Evolutionary conservation across 2,329 filamentous ascomycete genomes (phyloP).

Genomic region (Thermomyces lanuginosus): DNA sequence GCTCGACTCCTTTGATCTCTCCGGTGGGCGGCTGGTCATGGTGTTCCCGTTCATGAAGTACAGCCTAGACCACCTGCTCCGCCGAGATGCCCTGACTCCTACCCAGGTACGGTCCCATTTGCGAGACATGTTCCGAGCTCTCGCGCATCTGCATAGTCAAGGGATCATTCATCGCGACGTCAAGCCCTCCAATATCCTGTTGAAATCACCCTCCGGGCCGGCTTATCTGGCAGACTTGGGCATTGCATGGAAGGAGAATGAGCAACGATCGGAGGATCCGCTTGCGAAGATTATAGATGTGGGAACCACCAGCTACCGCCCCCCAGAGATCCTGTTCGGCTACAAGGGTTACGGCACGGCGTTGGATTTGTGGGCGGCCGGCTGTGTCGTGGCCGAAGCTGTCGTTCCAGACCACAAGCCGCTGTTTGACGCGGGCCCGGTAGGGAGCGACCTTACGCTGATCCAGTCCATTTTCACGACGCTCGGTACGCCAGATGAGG

Average conservation of each 20-base stretch:
- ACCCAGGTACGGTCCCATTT: constrained; percentile 35
- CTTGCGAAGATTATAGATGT: constrained; percentile 74
- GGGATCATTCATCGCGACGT: constrained; percentile 85
- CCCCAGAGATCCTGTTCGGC: constrained; percentile 82
- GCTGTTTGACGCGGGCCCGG: constrained; percentile 73
- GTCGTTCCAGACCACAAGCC: constrained; percentile 38
- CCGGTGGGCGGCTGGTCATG: constrained; percentile 58
- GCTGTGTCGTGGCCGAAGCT: constrained; percentile 69
- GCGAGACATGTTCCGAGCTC: constrained; percentile 52
- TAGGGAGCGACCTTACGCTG: constrained; percentile 80
- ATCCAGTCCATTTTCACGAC: constrained; percentile 88
- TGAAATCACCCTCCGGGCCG: constrained; percentile 50
- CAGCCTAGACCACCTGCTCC: constrained; percentile 54
- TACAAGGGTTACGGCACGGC: constrained; percentile 52
- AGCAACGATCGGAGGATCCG: constrained; percentile 43
- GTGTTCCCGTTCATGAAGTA: constrained; percentile 71
- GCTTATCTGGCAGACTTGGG: constrained; percentile 83
- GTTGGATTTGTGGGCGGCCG: constrained; percentile 81
- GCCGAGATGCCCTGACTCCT: constrained; percentile 25
- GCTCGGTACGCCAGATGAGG: constrained; percentile 66
- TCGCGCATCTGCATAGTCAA: constrained; percentile 53
- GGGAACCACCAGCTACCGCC: constrained; percentile 77
- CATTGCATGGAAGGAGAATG: constrained; percentile 61
- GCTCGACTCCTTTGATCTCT: constrained; percentile 51
- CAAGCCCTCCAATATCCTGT: constrained; percentile 78